Evolutionary conservation across 768 basidiomycete species (phyloP).

Genomic region (Amanita muscaria): DNA sequence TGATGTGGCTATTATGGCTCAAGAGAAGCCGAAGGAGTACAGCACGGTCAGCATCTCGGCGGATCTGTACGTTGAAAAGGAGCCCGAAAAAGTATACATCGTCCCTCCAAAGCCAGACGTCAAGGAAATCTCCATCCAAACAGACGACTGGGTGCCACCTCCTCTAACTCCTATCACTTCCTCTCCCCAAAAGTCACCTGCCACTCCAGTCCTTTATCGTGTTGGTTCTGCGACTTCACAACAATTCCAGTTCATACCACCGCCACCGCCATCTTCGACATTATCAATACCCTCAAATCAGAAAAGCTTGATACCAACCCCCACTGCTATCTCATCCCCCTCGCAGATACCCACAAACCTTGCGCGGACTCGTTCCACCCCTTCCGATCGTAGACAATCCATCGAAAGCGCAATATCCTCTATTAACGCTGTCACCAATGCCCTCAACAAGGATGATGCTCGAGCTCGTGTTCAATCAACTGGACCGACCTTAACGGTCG

Average conservation of each 20-base stretch:
- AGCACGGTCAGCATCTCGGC: constrained; percentile 40
- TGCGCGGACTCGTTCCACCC: constrained; percentile 42
- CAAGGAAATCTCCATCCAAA: constrained; percentile 73
- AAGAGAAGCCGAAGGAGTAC: constrained; percentile 32
- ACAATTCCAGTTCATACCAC: constrained; percentile 59
- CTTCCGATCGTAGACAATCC: constrained; percentile 58
- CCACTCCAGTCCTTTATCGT: constrained; percentile 40
- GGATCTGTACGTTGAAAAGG: constrained; percentile 22
- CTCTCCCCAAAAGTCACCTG: constrained; percentile 19
- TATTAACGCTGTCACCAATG: constrained; percentile 23
- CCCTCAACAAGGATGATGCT: constrained; percentile 25
- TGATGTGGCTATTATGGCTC: constrained; percentile 21
- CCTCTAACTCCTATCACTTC: constrained; percentile 22
- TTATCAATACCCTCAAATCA: constrained; percentile 15
- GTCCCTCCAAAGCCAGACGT: constrained; percentile 50
- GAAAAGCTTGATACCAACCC: constrained; percentile 22
- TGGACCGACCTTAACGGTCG: constrained; percentile 34
- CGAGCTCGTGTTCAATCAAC: constrained; percentile 61
- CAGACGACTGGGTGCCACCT: constrained; percentile 59
- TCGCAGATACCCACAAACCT: constrained; percentile 33
- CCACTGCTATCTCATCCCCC: constrained; percentile 27
- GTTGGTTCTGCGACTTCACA: constrained; percentile 41
- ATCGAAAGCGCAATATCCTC: constrained; percentile 62
- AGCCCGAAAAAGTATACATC: constrained; percentile 27
- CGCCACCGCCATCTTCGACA: constrained; percentile 28